These are phyloP conservation scores for Xanthoconium purpureum DNA, from an alignment of 768 basidiomycete genomes.

Conservation along the genomic window DNA sequence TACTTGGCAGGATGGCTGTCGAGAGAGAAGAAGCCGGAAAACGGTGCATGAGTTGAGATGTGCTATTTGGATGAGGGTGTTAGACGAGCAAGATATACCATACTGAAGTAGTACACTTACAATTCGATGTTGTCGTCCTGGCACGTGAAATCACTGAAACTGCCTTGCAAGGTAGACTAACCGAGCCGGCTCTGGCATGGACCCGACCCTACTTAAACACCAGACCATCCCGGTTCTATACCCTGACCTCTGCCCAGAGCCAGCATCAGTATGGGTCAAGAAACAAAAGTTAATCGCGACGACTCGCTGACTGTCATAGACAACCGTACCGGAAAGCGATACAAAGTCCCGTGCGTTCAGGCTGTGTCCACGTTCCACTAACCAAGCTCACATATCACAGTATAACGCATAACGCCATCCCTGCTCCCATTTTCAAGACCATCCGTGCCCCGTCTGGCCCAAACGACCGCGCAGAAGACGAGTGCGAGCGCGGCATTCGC, in stretches of 20 bases:
- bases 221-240: not conserved
- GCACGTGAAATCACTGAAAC: conserved; percentile 6
- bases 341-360: conserved; percentile 63
- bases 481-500: conserved; percentile 77
- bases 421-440: conserved; percentile 78
- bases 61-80: not conserved
- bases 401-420: conserved; percentile 75
- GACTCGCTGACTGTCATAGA: conserved; percentile 65
- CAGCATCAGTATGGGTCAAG: conserved; percentile 26
- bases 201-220: conserved; percentile 1
- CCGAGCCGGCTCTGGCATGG: not conserved
- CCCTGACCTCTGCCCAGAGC: not conserved
- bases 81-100: conserved; percentile 24
- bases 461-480: conserved; percentile 75
- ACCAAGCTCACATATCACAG: conserved; percentile 35
- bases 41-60: not conserved
- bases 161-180: not conserved
- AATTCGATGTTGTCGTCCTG: not conserved
- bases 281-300: conserved; percentile 16
- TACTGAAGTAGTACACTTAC: conserved; percentile 1
- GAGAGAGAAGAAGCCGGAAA: conserved; percentile 28
- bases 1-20: conserved; percentile 30
- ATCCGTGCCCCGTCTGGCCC: conserved; percentile 57
- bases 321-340: conserved; percentile 81
- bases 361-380: not conserved